A percentile compares a stretch with the other conserved stretches of the same genome.
Evolutionary conservation across 306 rosid species (phyloP).

Genomic region (Phaseolus lunatus): DNA sequence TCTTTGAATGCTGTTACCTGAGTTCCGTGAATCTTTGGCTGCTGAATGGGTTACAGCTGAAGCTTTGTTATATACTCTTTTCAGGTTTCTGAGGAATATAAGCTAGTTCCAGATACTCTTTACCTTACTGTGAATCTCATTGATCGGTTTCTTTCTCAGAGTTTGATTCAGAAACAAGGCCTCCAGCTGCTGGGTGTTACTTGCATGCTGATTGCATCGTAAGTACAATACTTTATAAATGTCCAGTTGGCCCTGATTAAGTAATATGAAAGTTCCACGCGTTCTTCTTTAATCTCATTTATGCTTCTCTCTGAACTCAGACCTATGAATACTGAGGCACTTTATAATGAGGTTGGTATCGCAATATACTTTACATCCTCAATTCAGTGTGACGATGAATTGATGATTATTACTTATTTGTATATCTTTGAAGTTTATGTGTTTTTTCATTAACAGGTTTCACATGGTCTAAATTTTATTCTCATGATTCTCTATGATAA

Average conservation of each 20-base stretch:
- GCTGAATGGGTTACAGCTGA: slow-evolving; percentile 23
- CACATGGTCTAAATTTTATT: not conserved
- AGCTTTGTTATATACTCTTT: slow-evolving; percentile 38
- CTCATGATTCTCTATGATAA: not conserved
- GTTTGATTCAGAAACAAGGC: slow-evolving; percentile 62
- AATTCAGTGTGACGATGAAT: not conserved
- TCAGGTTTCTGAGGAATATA: slow-evolving; percentile 94
- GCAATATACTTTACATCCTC: not conserved
- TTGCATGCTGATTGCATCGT: slow-evolving; percentile 95
- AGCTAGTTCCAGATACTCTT: slow-evolving; percentile 88
- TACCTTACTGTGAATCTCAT: slow-evolving; percentile 87
- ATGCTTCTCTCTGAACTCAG: not conserved
- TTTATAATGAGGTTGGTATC: not conserved
- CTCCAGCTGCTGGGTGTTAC: slow-evolving; percentile 91
- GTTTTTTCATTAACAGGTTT: not conserved
- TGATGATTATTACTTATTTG: not conserved
- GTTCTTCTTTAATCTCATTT: not conserved
- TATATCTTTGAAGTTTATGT: not conserved
- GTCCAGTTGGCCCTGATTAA: not conserved
- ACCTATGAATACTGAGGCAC: slow-evolving; percentile 1
- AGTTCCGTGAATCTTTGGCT: slow-evolving; percentile 22
- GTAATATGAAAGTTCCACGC: slow-evolving; percentile 6
- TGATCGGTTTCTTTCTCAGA: slow-evolving; percentile 83
- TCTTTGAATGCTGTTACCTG: not conserved
- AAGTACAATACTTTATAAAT: slow-evolving; percentile 52